Evolutionary conservation across 345 rosid species (phyloP).

Genomic region (Bretschneidera sinensis): DNA sequence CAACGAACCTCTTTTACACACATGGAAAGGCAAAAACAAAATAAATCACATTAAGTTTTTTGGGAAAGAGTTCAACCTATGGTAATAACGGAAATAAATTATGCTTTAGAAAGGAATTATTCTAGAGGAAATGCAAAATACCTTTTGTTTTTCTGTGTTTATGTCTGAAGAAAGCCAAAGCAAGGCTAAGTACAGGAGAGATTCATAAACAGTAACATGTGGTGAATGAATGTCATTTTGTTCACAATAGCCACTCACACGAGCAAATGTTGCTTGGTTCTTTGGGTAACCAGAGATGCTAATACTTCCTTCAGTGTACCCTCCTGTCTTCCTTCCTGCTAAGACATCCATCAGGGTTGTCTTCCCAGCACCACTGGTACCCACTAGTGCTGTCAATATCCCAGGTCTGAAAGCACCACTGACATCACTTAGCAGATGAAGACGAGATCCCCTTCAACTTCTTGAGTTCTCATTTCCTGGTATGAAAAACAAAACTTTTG

Average conservation of each 20-base stretch:
- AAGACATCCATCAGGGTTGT: conserved; percentile 93
- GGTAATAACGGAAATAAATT: no score
- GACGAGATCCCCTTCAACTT: conserved; percentile 59
- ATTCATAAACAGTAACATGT: conserved; percentile 80
- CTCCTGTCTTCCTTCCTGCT: conserved; percentile 87
- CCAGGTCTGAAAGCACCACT: conserved; percentile 89
- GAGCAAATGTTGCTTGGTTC: conserved; percentile 89
- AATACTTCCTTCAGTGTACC: conserved; percentile 68
- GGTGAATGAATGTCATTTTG: conserved; percentile 95
- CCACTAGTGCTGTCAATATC: conserved; percentile 76
- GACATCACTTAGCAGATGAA: conserved; percentile 66
- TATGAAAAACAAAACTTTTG: conserved; percentile 6
- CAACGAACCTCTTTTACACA: conserved; percentile 65
- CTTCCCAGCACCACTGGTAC: conserved; percentile 95
- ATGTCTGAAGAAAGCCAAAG: conserved; percentile 73
- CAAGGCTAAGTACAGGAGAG: conserved; percentile 84
- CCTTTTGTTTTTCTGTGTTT: conserved; percentile 55
- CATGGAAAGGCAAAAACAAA: not conserved
- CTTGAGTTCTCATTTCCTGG: conserved; percentile 83
- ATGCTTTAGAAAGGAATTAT: not conserved
- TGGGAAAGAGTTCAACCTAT: not conserved
- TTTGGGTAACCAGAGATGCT: conserved; percentile 78
- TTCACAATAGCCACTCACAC: conserved; percentile 83
- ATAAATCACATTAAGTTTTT: not conserved
- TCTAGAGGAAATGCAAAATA: conserved; percentile 10